phyloP scores from a whole-genome alignment of 805 yeast genomes.

The Candida anglica region DNA sequence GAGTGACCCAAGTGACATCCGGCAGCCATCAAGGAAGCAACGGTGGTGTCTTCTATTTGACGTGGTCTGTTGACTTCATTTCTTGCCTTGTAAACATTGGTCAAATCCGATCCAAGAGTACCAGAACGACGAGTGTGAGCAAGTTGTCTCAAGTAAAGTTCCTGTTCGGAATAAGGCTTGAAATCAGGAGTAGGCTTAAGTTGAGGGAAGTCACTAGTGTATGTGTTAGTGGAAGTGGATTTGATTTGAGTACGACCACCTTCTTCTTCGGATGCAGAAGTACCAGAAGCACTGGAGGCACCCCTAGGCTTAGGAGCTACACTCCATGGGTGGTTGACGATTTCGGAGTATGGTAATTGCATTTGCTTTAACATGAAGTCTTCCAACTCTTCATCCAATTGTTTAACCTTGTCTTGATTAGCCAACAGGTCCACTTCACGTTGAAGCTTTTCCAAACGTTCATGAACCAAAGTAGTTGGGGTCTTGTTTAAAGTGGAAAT shows the following conservation, averaged over 20 bases:
- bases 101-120: slow-evolving; percentile 60
- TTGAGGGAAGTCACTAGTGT: slow-evolving; percentile 48
- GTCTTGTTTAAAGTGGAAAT: slow-evolving; percentile 31
- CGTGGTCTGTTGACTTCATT: slow-evolving; percentile 60
- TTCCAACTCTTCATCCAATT: slow-evolving; percentile 37
- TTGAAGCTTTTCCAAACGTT: slow-evolving; percentile 27
- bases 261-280: background rate
- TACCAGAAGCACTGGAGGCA: slow-evolving; percentile 2
- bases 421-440: slow-evolving; percentile 24
- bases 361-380: slow-evolving; percentile 31
- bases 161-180: slow-evolving; percentile 73
- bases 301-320: slow-evolving; percentile 1
- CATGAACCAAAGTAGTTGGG: slow-evolving; percentile 26
- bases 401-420: slow-evolving; percentile 27
- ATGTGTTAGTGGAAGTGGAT: slow-evolving; percentile 29
- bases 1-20: slow-evolving; percentile 96
- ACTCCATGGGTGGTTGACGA: slow-evolving; percentile 33
- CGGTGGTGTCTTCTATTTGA: slow-evolving; percentile 51
- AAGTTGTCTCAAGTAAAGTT: slow-evolving; percentile 69
- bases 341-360: slow-evolving; percentile 27
- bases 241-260: slow-evolving; percentile 11
- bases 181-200: slow-evolving; percentile 56
- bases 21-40: slow-evolving; percentile 76
- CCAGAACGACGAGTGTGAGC: slow-evolving; percentile 55
- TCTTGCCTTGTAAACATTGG: slow-evolving; percentile 66